These are phyloP conservation scores for Suillus weaverae DNA, from an alignment of 768 basidiomycete genomes.

Conservation along the genomic window DNA sequence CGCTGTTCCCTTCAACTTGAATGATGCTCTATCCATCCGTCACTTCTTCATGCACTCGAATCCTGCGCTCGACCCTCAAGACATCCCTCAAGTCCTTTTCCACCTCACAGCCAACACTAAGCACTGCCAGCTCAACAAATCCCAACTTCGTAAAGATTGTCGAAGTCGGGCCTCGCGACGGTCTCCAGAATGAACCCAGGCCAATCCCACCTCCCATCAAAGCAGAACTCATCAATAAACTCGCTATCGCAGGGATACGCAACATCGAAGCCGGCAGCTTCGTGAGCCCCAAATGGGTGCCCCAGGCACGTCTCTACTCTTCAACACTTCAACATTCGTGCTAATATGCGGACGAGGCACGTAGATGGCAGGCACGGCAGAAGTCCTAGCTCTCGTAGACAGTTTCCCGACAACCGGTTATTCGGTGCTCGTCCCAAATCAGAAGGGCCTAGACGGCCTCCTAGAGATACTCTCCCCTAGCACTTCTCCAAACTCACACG, in stretches of 20 bases:
- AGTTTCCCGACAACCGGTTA: slow-evolving; percentile 59
- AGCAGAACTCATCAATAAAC: slow-evolving; percentile 74
- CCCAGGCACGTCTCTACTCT: slow-evolving; percentile 57
- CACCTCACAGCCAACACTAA: neutral
- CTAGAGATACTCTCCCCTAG: slow-evolving; percentile 48
- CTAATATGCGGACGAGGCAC: neutral
- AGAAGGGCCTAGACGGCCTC: slow-evolving; percentile 72
- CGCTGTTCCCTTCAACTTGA: neutral
- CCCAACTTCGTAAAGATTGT: slow-evolving; percentile 51
- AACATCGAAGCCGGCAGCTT: slow-evolving; percentile 87
- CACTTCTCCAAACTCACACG: slow-evolving; percentile 27
- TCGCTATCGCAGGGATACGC: slow-evolving; percentile 64
- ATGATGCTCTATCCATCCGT: neutral
- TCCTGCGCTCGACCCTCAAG: neutral
- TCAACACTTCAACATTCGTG: neutral
- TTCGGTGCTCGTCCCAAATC: slow-evolving; percentile 81
- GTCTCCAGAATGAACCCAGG: slow-evolving; percentile 85
- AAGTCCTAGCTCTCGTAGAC: slow-evolving; percentile 63
- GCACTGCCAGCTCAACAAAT: neutral
- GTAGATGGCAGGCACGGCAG: slow-evolving; percentile 86
- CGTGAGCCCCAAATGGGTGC: slow-evolving; percentile 92
- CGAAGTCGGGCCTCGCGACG: slow-evolving; percentile 90
- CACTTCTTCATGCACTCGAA: neutral
- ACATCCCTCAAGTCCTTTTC: slow-evolving; percentile 1
- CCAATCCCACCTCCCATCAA: slow-evolving; percentile 73